Evolutionary conservation across 73 alveolate genomes (phyloP), one percentile per base, ranked within the genome.

Genomic region (Paramecium tetraurelia): DNA sequence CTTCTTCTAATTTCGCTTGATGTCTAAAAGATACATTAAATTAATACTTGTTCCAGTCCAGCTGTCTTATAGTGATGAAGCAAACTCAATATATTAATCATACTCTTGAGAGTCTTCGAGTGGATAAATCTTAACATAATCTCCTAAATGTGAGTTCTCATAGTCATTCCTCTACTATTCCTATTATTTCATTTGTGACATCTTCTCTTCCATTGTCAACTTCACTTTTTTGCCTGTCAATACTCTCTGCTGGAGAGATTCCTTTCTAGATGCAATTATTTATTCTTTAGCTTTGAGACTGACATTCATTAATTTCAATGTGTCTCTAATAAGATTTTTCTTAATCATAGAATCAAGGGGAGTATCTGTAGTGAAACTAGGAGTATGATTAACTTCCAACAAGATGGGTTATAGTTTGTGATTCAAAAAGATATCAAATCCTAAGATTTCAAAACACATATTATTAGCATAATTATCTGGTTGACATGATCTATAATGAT

Each of bases 381-480:
- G 94, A n/a, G 94, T 89, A 31, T 89, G 94, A 89, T 89, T 89
- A 5, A 89, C 94, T 46, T 89, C 94, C 38, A 89, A 72, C 21
- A 89, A 44, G 31, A 43, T 40, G 12, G 94, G 94, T 5, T 89
- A 22, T 38, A 89, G 53, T 43, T 88, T 92, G 16, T 69, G 57
- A 72, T 93, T 93, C 11, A 93, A 35, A 33, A 93, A 86, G 27
- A 93, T 86, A 72, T 93, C 96, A 43, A 93, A 89, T 8, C 96
- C 96, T 22, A 93, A 50, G 3, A 93, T 87, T 50, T 93, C 94
- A 72, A 88, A 93, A 35, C 96, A 93, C 88, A 93, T 93, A 59
- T 83, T 71, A 80, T 92, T 95, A 41, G 92, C 95, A 41, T 68
- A 70, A 84, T 95, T 95, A 80, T 93, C 96, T 10, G 98, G 96